These are phyloP conservation scores for Hippophae tibetana DNA, from an alignment of 306 rosid genomes.

Conservation along the genomic window DNA sequence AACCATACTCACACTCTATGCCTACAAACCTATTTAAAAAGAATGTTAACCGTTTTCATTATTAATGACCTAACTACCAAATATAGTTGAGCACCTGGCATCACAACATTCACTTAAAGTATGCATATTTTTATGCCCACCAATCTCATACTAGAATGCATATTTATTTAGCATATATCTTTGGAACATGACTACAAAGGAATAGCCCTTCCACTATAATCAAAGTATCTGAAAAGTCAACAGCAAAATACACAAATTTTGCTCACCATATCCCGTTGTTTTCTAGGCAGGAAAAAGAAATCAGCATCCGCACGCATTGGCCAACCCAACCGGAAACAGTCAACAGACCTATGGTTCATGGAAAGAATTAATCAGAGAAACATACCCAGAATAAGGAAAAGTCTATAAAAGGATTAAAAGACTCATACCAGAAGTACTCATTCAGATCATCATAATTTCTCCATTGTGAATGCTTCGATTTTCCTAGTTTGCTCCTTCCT, in stretches of 20 bases:
- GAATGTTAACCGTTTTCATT: too few species aligned
- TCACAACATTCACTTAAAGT: too few species aligned
- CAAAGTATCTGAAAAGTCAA: neutral
- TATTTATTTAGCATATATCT: too few species aligned
- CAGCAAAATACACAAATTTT: neutral
- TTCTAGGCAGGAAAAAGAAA: constrained; percentile 56
- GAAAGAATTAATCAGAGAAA: constrained; percentile 16
- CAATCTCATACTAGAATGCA: too few species aligned
- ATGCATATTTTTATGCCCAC: too few species aligned
- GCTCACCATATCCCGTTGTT: constrained; percentile 39
- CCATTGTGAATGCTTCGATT: constrained; percentile 99
- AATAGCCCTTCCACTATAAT: neutral
- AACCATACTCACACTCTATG: too few species aligned
- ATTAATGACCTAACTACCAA: too few species aligned
- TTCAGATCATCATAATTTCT: constrained; percentile 94
- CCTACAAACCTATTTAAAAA: too few species aligned
- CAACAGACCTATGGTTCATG: constrained; percentile 63
- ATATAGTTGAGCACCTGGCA: too few species aligned
- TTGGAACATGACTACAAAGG: too few species aligned
- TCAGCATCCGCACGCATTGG: constrained; percentile 99
- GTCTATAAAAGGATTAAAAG: constrained; percentile 3
- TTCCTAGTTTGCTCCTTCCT: constrained; percentile 60
- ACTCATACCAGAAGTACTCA: constrained; percentile 82
- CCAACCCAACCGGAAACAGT: constrained; percentile 96
- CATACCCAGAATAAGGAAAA: constrained; percentile 1